Base-by-base conservation (phyloP, 169 alveolate species). In the Eimeria acervulina region DNA sequence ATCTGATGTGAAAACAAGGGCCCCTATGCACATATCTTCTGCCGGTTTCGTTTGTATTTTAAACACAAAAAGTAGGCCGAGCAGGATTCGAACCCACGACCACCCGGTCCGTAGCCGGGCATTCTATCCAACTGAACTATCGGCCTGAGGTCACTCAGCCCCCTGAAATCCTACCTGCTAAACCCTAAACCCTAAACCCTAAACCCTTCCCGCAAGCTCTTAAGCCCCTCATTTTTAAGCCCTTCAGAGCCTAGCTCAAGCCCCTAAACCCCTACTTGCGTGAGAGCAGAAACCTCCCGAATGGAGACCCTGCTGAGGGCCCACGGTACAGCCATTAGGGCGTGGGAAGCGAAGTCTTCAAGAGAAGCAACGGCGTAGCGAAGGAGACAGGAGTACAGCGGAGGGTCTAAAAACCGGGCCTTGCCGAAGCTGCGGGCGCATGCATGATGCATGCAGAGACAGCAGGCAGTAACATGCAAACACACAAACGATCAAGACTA, bases 291-390 rank as follows among this genome's bases (percentile, higher is more conserved):
- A 23, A 15, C 63, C 17, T 97, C 91, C 85, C 97, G 59, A 38
- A 97, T 90, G 38, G 90, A 96, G 1, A 98, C 93, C 66, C 99
- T 88, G 91, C 96, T 95, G 66, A 97, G 97, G 36, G 98, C 95
- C 99, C 99, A 98, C 4, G 98, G 98, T 28, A 97, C 96, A 72
- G 98, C 96, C 99, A 98, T 98, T 31, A 98, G 97, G 17, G 98
- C 97, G 83, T 97, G 98, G 96, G 98, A 97, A 91, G 87, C 76
- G 91, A 98, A 96, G 59, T 47, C 95, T 15, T 83, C 83, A 47
- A 98, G 96, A 61, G 88, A 83, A 7, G 97, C 96, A 90, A 93
- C 97, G 40, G 97, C 97, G 84, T 63, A 68, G 21, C 87, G 93
- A 81, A 97, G 94, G 74, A 98, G 78, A 15, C 93, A 92, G 40